These are phyloP conservation scores for Trametes polyzona DNA, from an alignment of 1,284 basidiomycete species.

Conservation along the genomic window DNA sequence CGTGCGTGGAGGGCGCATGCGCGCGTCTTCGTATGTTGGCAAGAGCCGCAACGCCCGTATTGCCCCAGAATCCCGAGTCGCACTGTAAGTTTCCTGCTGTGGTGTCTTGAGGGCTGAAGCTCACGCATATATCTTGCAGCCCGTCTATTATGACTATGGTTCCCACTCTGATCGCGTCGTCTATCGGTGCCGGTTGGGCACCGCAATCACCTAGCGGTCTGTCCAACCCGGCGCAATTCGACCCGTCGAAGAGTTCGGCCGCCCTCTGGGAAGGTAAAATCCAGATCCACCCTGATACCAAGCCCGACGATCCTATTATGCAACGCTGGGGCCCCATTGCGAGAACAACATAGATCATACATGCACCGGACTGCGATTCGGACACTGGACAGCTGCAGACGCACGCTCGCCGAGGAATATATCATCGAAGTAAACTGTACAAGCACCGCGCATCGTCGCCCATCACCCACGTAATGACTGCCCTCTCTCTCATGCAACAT, in stretches of 20 bases:
- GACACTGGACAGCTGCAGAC: slow-evolving; percentile 12
- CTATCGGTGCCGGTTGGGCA: slow-evolving; percentile 81
- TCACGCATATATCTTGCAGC: slow-evolving; percentile 34
- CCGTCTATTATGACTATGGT: slow-evolving; percentile 86
- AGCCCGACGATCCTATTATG: slow-evolving; percentile 49
- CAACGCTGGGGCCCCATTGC: slow-evolving; percentile 42
- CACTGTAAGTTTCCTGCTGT: slow-evolving; percentile 37
- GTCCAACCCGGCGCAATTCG: slow-evolving; percentile 73
- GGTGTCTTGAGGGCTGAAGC: not conserved
- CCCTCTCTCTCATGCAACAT: slow-evolving; percentile 5
- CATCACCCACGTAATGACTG: slow-evolving; percentile 10
- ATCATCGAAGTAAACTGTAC: slow-evolving; percentile 8
- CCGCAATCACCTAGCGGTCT: slow-evolving; percentile 60
- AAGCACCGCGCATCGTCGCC: too few species aligned
- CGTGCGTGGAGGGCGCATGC: slow-evolving; percentile 84
- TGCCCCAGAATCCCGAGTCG: slow-evolving; percentile 47
- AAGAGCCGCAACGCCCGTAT: slow-evolving; percentile 70
- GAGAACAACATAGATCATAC: slow-evolving; percentile 17
- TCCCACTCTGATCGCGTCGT: slow-evolving; percentile 83
- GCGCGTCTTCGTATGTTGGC: slow-evolving; percentile 81
- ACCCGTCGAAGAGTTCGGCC: slow-evolving; percentile 80
- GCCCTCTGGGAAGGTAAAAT: slow-evolving; percentile 83
- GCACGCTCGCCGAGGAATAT: slow-evolving; percentile 8
- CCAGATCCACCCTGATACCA: slow-evolving; percentile 86
- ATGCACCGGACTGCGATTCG: slow-evolving; percentile 8